Evolutionary conservation across 108 stramenopile genomes (phyloP).

Genomic region (Nitzschia sp.): DNA sequence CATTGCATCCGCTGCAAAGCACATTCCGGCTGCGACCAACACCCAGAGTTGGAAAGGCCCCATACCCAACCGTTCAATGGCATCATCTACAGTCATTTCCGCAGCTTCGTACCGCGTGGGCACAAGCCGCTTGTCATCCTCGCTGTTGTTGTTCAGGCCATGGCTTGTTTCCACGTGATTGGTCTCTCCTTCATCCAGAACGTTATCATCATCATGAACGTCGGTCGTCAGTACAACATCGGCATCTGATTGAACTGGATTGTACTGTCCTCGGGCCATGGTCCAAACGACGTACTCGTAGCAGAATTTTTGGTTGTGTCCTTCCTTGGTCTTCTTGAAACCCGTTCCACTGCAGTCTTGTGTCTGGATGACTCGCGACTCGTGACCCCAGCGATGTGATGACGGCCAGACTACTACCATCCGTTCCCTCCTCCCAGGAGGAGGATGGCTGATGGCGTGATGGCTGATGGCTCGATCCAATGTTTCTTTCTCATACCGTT

Average conservation of each 20-base stretch:
- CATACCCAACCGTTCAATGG: slow-evolving; percentile 69
- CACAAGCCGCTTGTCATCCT: background rate
- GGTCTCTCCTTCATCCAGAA: background rate
- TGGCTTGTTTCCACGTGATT: background rate
- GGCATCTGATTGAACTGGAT: background rate
- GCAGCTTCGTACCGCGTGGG: background rate
- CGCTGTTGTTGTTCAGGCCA: background rate
- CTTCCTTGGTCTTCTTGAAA: too few species aligned
- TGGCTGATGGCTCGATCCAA: too few species aligned
- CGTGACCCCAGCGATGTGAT: background rate
- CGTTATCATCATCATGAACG: background rate
- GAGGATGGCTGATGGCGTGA: background rate
- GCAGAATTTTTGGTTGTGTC: too few species aligned
- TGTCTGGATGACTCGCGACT: background rate
- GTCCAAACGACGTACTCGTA: too few species aligned
- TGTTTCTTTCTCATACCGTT: too few species aligned
- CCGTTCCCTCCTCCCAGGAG: background rate
- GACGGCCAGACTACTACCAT: background rate
- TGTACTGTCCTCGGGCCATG: background rate
- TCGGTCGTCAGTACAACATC: background rate
- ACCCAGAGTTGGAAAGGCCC: slow-evolving; percentile 67
- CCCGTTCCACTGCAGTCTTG: background rate
- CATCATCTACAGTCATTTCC: slow-evolving; percentile 58
- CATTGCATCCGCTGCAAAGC: slow-evolving; percentile 84
- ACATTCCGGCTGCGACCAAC: slow-evolving; percentile 70